These are phyloP conservation scores for Coemansia sp. DNA, from an alignment of 192 early-diverging fungal genomes.

Conservation along the genomic window DNA sequence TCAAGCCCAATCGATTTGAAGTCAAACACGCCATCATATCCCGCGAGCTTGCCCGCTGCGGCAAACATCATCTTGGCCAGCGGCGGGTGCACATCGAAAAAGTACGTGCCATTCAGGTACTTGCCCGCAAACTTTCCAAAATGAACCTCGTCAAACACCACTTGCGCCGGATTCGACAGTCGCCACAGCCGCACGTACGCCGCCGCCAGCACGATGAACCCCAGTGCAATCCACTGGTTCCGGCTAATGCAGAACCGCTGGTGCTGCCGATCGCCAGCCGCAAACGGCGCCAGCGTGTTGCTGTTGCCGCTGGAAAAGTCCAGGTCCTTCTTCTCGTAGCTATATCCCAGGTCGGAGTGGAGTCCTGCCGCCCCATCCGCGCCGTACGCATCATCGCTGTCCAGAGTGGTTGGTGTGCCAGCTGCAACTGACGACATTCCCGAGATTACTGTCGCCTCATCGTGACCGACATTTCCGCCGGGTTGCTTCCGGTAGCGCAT, in stretches of 20 bases:
- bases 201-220: slow-evolving; percentile 36
- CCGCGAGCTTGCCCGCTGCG: slow-evolving; percentile 70
- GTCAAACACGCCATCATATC: slow-evolving; percentile 92
- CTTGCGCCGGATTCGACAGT: slow-evolving; percentile 32
- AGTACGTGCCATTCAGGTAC: slow-evolving; percentile 85
- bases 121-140: slow-evolving; percentile 95
- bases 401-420: slow-evolving; percentile 24
- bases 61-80: slow-evolving; percentile 92
- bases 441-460: slow-evolving; percentile 49
- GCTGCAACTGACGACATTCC: slow-evolving; percentile 36
- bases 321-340: slow-evolving; percentile 53
- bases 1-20: slow-evolving; percentile 94
- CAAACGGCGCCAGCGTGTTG: slow-evolving; percentile 8
- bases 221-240: slow-evolving; percentile 52
- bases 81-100: slow-evolving; percentile 95
- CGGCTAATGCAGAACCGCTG: slow-evolving; percentile 32
- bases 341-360: slow-evolving; percentile 33
- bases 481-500: slow-evolving; percentile 57
- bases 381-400: slow-evolving; percentile 7
- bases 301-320: slow-evolving; percentile 19
- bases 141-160: slow-evolving; percentile 95
- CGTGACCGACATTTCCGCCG: slow-evolving; percentile 39
- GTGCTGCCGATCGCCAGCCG: slow-evolving; percentile 17
- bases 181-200: slow-evolving; percentile 49
- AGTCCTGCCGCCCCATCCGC: slow-evolving; percentile 12